Base-by-base conservation (phyloP, 768 basidiomycete genomes). In the Lyophyllum shimeji region DNA sequence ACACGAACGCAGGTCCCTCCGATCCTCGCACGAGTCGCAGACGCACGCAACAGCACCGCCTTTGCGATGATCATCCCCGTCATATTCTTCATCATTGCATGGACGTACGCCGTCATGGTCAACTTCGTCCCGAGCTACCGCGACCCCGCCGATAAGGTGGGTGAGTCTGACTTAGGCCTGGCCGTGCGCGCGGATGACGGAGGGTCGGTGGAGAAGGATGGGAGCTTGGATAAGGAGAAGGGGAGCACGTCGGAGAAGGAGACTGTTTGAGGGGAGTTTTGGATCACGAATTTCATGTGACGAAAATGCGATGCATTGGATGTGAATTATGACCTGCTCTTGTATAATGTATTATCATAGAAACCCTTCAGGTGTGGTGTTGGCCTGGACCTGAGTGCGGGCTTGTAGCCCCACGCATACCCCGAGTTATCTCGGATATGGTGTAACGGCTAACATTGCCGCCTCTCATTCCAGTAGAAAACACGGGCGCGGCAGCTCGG, bases 401-500 rank as follows among this genome's bases (percentile, higher is more conserved):
- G n/a, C n/a, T n/a, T n/a, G n/a, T n/a, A n/a, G n/a, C n/a, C n/a
- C n/a, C n/a, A n/a, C n/a, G n/a, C n/a, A n/a, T n/a, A 29, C 29
- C 9, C 4, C 4, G 9, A 29, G 20, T 42, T 23, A 11, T 11
- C 27, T 62, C 62, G 57, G 79, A 72, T 83, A 82, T 81, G 80
- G 81, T 83, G 81, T 82, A 83, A 83, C 69, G 82, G 81, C 78
- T 79, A 83, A 80, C 81, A 82, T 83, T 82, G 74, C 81, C 80
- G 81, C 82, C 81, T 83, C 58, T 60, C 62, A 63, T 9, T n/a
- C n/a, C n/a, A 1, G 23, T 27, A 1, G 17, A 17, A 18, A 9
- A 18, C 9, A n/a, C 7, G 12, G 12, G 3, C 69, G 78, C 78
- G 76, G 76, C 73, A 78, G 78, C 77, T 79, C 78, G 78, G 77